Evolutionary conservation across 345 rosid genomes (phyloP), one percentile per base, ranked within the genome.

Genomic region (Heritiera fomes): DNA sequence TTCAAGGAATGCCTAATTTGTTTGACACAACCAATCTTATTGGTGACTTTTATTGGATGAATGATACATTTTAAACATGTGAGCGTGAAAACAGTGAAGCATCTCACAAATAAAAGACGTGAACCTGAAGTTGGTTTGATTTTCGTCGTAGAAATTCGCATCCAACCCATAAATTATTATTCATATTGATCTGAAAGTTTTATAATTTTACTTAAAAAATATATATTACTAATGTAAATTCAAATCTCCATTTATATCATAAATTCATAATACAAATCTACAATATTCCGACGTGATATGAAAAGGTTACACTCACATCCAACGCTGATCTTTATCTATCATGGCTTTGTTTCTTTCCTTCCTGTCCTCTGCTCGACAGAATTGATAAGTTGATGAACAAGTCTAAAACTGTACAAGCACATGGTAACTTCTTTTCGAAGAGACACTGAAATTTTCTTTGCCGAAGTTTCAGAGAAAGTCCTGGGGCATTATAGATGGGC

Each of bases 1-100:
- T 73, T 28, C 81, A 30, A 10, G 81, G 83, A 6, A 38, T 84
- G 83, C 87, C 84, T 3, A 60, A 58, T 15, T 80, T 66, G 79
- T 87, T 83, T 75, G 71, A 68, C 0, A 38, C 81, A 3, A 5
- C 63, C 69, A 80, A 77, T 80, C 83, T 72, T 50, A 45, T 38
- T 0, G 78, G 80, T 49, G 80, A 80, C 78, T 79, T 34, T 70
- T 58, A 1, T 28, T 2, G 45, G 32, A 30, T 32, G 38, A 40
- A 12, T 64, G 45, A 32, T 13, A 5, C 65, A 6, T 64, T 52
- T 13, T 14, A 23, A 0, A 23, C 28, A 23, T 52, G n/a, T 52
- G 56, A 52, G 53, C 56, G 5, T 46, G 6, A 13, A 52, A 40
- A 32, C 32, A 32, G 8, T 64, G 69, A 20, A 30, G 18, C n/a